Percentiles rank a stretch among this genome's conserved stretches.
phyloP scores from a whole-genome alignment of 352 stramenopile species.

The Phytopythium delawarense region DNA sequence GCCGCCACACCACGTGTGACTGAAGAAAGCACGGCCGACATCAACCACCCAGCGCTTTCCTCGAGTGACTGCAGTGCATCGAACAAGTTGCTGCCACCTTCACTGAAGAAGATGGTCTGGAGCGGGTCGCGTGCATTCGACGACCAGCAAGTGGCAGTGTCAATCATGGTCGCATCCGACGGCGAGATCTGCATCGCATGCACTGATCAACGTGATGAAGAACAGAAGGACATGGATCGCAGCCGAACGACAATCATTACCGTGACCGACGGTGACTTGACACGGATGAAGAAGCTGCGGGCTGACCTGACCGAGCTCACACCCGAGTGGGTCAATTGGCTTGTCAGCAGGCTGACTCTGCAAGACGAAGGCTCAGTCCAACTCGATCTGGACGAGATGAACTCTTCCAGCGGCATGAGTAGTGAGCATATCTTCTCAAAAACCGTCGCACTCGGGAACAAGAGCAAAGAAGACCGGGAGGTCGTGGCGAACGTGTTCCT shows the following conservation, averaged over 20 bases:
- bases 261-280: constrained; percentile 20
- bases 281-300: constrained; percentile 20
- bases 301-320: constrained; percentile 28
- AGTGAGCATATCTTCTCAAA: constrained; percentile 18
- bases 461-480: background rate
- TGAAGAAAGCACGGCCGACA: background rate
- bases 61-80: background rate
- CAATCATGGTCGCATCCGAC: background rate
- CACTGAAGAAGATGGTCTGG: background rate
- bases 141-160: background rate
- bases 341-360: constrained; percentile 23
- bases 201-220: background rate
- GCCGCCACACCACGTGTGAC: background rate
- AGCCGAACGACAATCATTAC: background rate
- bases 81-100: background rate
- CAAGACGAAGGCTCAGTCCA: constrained; percentile 18
- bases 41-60: no score
- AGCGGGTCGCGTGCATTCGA: background rate
- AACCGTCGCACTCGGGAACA: constrained; percentile 11
- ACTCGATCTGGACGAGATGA: constrained; percentile 20
- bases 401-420: background rate
- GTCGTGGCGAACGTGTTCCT: constrained; percentile 39
- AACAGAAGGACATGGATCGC: background rate
- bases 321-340: constrained; percentile 33
- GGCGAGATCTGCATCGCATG: background rate